Conservation (phyloP, 1,284 basidiomycete species). For the Hortiboletus rubellus region DNA sequence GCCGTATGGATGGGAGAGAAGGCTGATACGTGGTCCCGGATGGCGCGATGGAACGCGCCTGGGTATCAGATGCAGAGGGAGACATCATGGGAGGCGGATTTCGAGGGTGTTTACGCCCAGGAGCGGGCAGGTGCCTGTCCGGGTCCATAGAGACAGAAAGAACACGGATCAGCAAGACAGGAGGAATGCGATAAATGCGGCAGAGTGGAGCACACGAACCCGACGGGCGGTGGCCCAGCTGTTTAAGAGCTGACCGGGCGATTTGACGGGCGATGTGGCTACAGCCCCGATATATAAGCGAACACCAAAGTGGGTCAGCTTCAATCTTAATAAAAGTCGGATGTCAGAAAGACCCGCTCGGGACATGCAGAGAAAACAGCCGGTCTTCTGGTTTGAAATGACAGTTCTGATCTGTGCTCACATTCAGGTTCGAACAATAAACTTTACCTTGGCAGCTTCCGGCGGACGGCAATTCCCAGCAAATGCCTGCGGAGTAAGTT, state of each 20-base stretch:
- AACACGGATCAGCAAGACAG: constrained; percentile 16
- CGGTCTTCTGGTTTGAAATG: constrained; percentile 29
- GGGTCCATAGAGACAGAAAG: constrained; percentile 28
- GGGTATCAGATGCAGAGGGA: constrained; percentile 23
- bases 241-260: constrained; percentile 26
- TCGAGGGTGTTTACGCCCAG: constrained; percentile 31
- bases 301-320: constrained; percentile 27
- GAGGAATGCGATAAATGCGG: constrained; percentile 19
- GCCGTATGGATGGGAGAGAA: constrained; percentile 62
- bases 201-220: constrained; percentile 26
- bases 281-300: constrained; percentile 30
- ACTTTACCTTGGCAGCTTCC: constrained; percentile 33
- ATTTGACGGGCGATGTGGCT: constrained; percentile 29
- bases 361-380: constrained; percentile 25
- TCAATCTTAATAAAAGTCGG: constrained; percentile 33
- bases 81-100: constrained; percentile 22
- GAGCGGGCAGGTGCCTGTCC: constrained; percentile 35
- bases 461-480: constrained; percentile 28
- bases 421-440: constrained; percentile 31
- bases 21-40: constrained; percentile 30
- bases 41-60: constrained; percentile 27
- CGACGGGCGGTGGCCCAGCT: constrained; percentile 10
- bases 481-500: constrained; percentile 26
- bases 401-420: constrained; percentile 26
- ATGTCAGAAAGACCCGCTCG: constrained; percentile 30